Evolutionary conservation across 257 asterid species (phyloP).

Genomic region (Gentiana macrophylla): DNA sequence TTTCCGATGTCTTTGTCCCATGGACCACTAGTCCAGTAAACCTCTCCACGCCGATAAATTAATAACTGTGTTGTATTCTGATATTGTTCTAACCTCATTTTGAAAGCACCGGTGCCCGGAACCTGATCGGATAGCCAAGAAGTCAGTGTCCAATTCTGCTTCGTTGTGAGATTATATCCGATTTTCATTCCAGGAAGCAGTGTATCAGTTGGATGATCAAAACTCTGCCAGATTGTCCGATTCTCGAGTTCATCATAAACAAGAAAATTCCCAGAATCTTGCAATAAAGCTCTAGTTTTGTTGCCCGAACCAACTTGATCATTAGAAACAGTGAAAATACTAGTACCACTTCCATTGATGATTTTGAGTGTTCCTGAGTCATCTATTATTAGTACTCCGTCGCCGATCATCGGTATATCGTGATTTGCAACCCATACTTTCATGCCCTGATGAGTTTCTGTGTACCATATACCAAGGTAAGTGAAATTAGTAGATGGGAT

Average conservation of each 20-base stretch:
- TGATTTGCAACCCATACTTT: slow-evolving; percentile 40
- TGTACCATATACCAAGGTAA: slow-evolving; percentile 33
- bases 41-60: slow-evolving; percentile 17
- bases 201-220: slow-evolving; percentile 45
- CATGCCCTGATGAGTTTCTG: neutral
- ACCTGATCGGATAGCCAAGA: slow-evolving; percentile 29
- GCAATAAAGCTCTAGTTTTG: slow-evolving; percentile 20
- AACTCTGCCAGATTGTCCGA: slow-evolving; percentile 37
- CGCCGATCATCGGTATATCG: slow-evolving; percentile 5
- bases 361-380: slow-evolving; percentile 18
- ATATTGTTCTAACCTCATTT: slow-evolving; percentile 30
- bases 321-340: slow-evolving; percentile 11
- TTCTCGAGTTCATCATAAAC: slow-evolving; percentile 8
- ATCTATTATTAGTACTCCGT: slow-evolving; percentile 18
- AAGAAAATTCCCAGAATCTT: slow-evolving; percentile 35
- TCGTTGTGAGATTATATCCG: slow-evolving; percentile 29
- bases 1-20: slow-evolving; percentile 6
- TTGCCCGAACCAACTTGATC: slow-evolving; percentile 12
- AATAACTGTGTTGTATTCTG: slow-evolving; percentile 12
- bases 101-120: slow-evolving; percentile 37
- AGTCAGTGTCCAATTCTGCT: slow-evolving; percentile 26
- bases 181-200: slow-evolving; percentile 54
- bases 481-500: slow-evolving; percentile 8
- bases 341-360: slow-evolving; percentile 5
- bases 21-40: slow-evolving; percentile 20